These are phyloP conservation scores for Kickxella alabastrina DNA, from an alignment of 192 early-diverging fungal genomes.

Conservation along the genomic window DNA sequence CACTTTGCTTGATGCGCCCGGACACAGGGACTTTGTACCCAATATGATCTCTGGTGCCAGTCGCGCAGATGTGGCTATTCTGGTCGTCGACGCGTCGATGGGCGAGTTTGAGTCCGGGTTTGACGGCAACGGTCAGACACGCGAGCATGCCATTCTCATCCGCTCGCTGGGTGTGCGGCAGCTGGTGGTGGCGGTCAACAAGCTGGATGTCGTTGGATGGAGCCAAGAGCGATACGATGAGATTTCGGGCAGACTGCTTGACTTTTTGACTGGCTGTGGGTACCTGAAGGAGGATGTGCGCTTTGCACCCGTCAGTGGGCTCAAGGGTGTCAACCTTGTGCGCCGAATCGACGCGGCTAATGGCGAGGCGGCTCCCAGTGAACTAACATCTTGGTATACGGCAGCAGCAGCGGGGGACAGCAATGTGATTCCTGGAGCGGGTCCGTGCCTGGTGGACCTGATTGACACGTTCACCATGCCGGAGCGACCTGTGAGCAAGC, in stretches of 20 bases:
- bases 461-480: slow-evolving; percentile 77
- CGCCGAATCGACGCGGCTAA: slow-evolving; percentile 29
- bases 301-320: slow-evolving; percentile 91
- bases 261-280: slow-evolving; percentile 75
- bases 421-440: slow-evolving; percentile 16
- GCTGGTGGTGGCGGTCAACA: slow-evolving; percentile 92
- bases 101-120: slow-evolving; percentile 97
- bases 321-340: slow-evolving; percentile 83
- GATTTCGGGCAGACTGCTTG: slow-evolving; percentile 62
- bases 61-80: slow-evolving; percentile 89
- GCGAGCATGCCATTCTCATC: slow-evolving; percentile 92
- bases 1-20: slow-evolving; percentile 93
- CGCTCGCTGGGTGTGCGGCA: slow-evolving; percentile 89
- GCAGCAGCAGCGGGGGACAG: not conserved
- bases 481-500: slow-evolving; percentile 67
- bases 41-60: slow-evolving; percentile 96
- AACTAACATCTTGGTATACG: slow-evolving; percentile 65
- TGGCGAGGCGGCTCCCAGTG: not conserved
- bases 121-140: slow-evolving; percentile 89
- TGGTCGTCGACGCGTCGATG: slow-evolving; percentile 84
- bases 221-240: slow-evolving; percentile 71
- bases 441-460: slow-evolving; percentile 71
- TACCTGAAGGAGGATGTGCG: slow-evolving; percentile 69
- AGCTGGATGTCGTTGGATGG: slow-evolving; percentile 90
- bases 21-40: slow-evolving; percentile 98